Percentiles rank a stretch among this genome's conserved stretches.
Evolutionary conservation across 2,329 filamentous ascomycete species (phyloP).

Genomic region (Leptosphaerulina australis): DNA sequence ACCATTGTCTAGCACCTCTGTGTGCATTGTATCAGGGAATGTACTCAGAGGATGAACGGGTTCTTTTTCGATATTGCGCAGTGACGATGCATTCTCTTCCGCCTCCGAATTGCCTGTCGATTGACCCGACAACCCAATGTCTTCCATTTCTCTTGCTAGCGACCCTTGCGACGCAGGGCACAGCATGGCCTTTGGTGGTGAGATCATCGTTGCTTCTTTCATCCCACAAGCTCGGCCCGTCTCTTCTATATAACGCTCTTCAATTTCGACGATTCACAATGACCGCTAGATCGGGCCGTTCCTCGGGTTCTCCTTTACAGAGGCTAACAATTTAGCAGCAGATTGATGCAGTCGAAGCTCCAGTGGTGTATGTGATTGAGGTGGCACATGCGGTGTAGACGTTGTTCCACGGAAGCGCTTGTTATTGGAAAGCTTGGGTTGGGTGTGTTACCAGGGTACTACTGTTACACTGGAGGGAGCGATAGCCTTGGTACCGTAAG

Average conservation of each 20-base stretch:
- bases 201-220: constrained; percentile 29
- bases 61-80: constrained; percentile 20
- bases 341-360: neutral
- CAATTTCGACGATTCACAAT: neutral
- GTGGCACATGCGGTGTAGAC: constrained; percentile 1
- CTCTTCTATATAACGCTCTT: constrained; percentile 3
- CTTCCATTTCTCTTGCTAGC: constrained; percentile 12
- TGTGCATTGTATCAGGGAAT: constrained; percentile 1
- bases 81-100: constrained; percentile 28
- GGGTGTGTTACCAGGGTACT: constrained; percentile 5
- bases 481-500: neutral
- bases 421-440: constrained; percentile 4
- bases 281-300: neutral
- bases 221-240: constrained; percentile 16
- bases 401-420: neutral
- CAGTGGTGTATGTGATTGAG: neutral
- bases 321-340: neutral
- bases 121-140: constrained; percentile 32
- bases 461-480: constrained; percentile 6
- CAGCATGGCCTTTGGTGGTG: constrained; percentile 27
- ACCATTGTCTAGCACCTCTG: neutral
- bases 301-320: neutral
- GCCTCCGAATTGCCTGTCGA: constrained; percentile 27
- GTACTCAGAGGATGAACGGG: neutral
- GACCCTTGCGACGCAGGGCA: constrained; percentile 23